Conservation (phyloP, 2,329 filamentous ascomycete genomes). For the Arthrocladium fulminans region DNA sequence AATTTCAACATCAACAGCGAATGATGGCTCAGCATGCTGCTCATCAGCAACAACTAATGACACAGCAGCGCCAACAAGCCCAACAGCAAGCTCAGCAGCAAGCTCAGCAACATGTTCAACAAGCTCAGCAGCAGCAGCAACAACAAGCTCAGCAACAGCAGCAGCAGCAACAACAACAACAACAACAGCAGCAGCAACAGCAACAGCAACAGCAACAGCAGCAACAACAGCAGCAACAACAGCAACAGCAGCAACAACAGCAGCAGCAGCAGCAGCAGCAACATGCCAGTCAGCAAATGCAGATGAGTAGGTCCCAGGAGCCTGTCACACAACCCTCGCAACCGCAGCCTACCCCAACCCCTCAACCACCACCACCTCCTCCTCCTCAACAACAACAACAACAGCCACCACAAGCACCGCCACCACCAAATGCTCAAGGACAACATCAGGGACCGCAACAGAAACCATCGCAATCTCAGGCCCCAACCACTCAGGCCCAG, state of each 20-base stretch:
- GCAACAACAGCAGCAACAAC: constrained; percentile 27
- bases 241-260: constrained; percentile 26
- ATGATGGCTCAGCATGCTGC: constrained; percentile 20
- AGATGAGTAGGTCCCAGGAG: constrained; percentile 33
- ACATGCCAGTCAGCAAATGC: constrained; percentile 33
- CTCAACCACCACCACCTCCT: constrained; percentile 35
- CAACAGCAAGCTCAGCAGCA: constrained; percentile 16
- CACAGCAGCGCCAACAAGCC: constrained; percentile 19
- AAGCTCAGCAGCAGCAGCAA: constrained; percentile 16
- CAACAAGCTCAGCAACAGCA: constrained; percentile 20
- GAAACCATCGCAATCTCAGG: constrained; percentile 30
- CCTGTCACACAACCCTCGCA: constrained; percentile 37
- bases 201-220: constrained; percentile 29
- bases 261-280: constrained; percentile 28
- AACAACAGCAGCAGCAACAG: constrained; percentile 29
- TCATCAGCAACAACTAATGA: constrained; percentile 25
- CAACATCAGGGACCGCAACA: constrained; percentile 25
- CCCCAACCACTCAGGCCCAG: constrained; percentile 27
- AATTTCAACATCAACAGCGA: constrained; percentile 35
- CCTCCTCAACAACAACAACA: too few species aligned
- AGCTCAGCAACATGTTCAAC: constrained; percentile 17
- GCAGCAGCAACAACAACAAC: constrained; percentile 19
- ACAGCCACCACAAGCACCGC: constrained; percentile 27
- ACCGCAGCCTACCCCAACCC: constrained; percentile 34
- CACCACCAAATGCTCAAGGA: constrained; percentile 27